A percentile compares a stretch with the other conserved stretches of the same genome.
These are phyloP conservation scores for Camellia japonica DNA, from an alignment of 148 eudicot species.

Conservation along the genomic window DNA sequence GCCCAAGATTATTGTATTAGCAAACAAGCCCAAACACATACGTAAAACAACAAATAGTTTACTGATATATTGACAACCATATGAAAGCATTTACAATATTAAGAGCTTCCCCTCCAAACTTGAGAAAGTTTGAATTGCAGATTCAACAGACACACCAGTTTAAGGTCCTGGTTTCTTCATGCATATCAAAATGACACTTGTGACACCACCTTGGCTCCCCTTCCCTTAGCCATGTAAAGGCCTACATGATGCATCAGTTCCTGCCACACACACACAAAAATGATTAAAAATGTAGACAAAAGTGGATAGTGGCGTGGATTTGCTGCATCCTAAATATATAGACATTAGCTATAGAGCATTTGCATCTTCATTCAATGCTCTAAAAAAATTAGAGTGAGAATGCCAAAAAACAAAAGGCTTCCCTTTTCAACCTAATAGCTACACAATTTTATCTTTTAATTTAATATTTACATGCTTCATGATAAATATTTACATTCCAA, in stretches of 20 bases:
- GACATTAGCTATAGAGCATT: background rate
- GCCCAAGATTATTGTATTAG: background rate
- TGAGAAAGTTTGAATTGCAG: background rate
- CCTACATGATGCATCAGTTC: constrained; percentile 88
- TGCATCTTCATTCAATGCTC: background rate
- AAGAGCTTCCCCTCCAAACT: background rate
- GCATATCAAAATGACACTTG: constrained; percentile 40
- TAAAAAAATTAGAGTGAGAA: too few relatives aligned
- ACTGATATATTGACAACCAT: background rate
- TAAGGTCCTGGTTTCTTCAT: background rate
- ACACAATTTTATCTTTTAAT: too few relatives aligned
- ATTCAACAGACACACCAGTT: background rate
- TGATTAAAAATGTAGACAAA: background rate
- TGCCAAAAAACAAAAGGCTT: too few relatives aligned
- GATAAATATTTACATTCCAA: too few relatives aligned
- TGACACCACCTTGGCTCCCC: constrained; percentile 86
- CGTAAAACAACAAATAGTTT: too few relatives aligned
- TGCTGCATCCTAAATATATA: background rate
- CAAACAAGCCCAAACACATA: background rate
- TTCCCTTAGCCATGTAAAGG: constrained; percentile 76
- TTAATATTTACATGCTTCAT: too few relatives aligned
- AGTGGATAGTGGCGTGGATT: background rate
- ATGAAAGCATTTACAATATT: background rate
- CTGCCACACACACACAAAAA: constrained; percentile 31
- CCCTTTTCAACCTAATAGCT: background rate